Conservation (phyloP, 768 basidiomycete genomes). For the Agrocybe chaxingu region DNA sequence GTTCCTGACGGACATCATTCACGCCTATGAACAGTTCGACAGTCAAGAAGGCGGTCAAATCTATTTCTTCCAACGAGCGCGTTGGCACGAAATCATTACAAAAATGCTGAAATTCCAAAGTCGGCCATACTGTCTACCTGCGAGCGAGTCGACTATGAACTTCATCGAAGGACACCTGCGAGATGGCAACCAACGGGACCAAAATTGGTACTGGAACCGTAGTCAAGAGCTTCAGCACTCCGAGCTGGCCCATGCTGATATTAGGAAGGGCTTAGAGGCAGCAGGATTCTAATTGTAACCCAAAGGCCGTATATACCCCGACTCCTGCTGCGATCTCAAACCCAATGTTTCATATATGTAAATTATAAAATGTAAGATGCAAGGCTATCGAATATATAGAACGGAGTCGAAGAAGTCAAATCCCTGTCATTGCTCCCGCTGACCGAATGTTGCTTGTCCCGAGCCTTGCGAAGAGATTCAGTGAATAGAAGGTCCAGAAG, state of each 20-base stretch:
- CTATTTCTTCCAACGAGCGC: slow-evolving; percentile 53
- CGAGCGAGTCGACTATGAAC: slow-evolving; percentile 40
- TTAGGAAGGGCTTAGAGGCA: slow-evolving; percentile 63
- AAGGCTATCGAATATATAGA: slow-evolving; percentile 19
- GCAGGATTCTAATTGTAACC: slow-evolving; percentile 51
- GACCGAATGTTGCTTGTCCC: background rate
- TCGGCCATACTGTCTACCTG: slow-evolving; percentile 44
- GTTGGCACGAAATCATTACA: slow-evolving; percentile 52
- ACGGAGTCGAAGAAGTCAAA: slow-evolving; percentile 1
- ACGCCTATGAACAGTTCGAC: slow-evolving; percentile 47
- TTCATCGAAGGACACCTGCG: slow-evolving; percentile 49
- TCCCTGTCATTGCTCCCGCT: slow-evolving; percentile 3
- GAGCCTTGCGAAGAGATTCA: background rate
- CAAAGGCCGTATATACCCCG: background rate
- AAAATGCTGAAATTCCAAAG: slow-evolving; percentile 57
- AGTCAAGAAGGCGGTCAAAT: slow-evolving; percentile 37
- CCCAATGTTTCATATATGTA: slow-evolving; percentile 17
- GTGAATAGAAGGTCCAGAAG: slow-evolving; percentile 27
- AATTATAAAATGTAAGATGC: slow-evolving; percentile 18
- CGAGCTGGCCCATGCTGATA: slow-evolving; percentile 61
- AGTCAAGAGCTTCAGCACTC: slow-evolving; percentile 58
- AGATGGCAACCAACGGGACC: slow-evolving; percentile 37
- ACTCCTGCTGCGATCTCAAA: background rate
- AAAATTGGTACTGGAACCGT: slow-evolving; percentile 52
- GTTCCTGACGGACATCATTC: slow-evolving; percentile 59